Conservation (phyloP, 352 stramenopile species). For the Phytophthora syringae region DNA sequence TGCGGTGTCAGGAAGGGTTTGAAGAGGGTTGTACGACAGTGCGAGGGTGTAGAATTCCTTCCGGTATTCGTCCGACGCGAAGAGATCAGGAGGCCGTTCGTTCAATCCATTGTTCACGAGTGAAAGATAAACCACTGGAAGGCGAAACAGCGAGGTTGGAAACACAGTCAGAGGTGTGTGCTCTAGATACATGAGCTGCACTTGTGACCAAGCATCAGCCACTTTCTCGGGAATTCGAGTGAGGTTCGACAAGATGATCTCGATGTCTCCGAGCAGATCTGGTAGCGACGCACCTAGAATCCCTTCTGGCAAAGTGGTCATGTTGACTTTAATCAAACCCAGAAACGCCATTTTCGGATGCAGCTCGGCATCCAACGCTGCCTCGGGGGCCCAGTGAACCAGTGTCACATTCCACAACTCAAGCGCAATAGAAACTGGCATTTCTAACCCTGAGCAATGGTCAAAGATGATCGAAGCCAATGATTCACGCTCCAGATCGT, state of each 20-base stretch:
- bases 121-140: constrained; percentile 35
- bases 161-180: constrained; percentile 37
- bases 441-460: constrained; percentile 45
- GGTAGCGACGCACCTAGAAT: constrained; percentile 39
- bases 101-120: constrained; percentile 33
- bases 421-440: constrained; percentile 48
- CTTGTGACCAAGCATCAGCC: constrained; percentile 27
- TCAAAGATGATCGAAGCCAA: constrained; percentile 47
- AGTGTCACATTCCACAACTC: constrained; percentile 68
- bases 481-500: constrained; percentile 38
- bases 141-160: constrained; percentile 30
- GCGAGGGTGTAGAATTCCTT: too few relatives aligned
- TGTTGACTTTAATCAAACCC: constrained; percentile 53
- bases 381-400: constrained; percentile 37
- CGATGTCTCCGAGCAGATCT: constrained; percentile 49
- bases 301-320: constrained; percentile 49
- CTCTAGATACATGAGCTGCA: constrained; percentile 46
- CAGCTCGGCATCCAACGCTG: constrained; percentile 38
- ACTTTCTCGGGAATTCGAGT: constrained; percentile 35
- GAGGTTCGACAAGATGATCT: constrained; percentile 52
- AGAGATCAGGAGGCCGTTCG: constrained; percentile 30
- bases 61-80: too few relatives aligned
- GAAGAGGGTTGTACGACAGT: too few relatives aligned
- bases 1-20: constrained; percentile 27
- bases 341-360: constrained; percentile 48